phyloP scores from a whole-genome alignment of 805 yeast species.

The Candida pseudoglaebosa region DNA sequence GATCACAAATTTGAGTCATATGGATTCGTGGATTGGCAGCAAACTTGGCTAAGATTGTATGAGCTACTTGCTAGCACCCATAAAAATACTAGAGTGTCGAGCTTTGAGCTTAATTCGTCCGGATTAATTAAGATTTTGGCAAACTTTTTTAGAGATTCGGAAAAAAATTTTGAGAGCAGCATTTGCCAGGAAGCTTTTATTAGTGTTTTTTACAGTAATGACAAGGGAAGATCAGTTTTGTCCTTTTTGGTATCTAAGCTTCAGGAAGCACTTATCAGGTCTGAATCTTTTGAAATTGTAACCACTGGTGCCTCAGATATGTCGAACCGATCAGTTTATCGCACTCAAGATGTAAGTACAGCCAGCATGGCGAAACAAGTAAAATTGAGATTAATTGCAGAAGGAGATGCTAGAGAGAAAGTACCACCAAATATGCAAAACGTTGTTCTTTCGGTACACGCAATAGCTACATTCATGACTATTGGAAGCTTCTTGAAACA shows the following conservation, averaged over 20 bases:
- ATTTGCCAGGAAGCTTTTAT: conserved; percentile 44
- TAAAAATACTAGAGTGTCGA: conserved; percentile 42
- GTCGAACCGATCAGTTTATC: conserved; percentile 6
- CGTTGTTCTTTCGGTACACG: conserved; percentile 50
- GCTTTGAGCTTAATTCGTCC: conserved; percentile 71
- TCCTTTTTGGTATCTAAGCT: conserved; percentile 50
- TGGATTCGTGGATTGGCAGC: conserved; percentile 36
- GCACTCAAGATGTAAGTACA: conserved; percentile 34
- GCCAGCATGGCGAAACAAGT: conserved; percentile 70
- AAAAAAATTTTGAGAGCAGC: conserved; percentile 23
- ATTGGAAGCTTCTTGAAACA: conserved; percentile 45
- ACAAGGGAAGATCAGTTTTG: conserved; percentile 22
- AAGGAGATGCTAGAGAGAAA: conserved; percentile 11
- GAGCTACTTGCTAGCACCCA: conserved; percentile 12
- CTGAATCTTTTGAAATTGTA: conserved; percentile 67
- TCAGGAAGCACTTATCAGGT: conserved; percentile 70
- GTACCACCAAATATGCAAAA: conserved; percentile 23
- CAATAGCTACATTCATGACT: conserved; percentile 56
- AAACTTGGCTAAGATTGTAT: conserved; percentile 22
- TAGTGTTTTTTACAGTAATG: conserved; percentile 29
- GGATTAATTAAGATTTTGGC: conserved; percentile 52
- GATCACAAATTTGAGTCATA: conserved; percentile 8
- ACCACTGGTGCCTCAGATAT: conserved; percentile 36
- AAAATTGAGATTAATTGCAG: conserved; percentile 45
- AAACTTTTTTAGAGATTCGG: conserved; percentile 24